Base-by-base conservation (phyloP, 208 protist species). In the Vickermania spadyakhi region DNA sequence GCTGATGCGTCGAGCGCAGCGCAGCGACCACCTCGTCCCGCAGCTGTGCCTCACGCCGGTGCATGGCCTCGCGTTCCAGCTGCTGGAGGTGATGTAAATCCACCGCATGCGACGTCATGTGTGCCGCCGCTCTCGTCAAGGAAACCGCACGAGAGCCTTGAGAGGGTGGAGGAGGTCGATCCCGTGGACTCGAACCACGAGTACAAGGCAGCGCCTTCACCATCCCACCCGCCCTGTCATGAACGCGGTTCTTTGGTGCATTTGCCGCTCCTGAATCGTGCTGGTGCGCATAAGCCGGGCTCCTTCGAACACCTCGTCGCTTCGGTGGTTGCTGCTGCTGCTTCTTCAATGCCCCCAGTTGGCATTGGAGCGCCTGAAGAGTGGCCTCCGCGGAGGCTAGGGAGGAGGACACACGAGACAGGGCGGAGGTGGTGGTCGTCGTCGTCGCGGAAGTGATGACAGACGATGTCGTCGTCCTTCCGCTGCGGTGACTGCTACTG, bases 1-100 rank as follows among this genome's bases (percentile, higher is more conserved):
- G 30, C 13, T 49, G 52, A 49, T 82, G 73, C 4, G 28, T 62
- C 31, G 28, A 26, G 14, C 58, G 29, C 2, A 70, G 52, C 22
- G 50, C 27, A 2, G 7, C 41, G 21, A 70, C n/a, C 58, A 57
- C 52, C 26, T 50, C 29, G 31, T 70, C 45, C 3, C 60, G 65
- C 23, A 13, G 14, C 13, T 11, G 21, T 14, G 26, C 42, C 45
- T 31, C 36, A 7, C 36, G 36, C 11, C 36, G 36, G 18, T 18
- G 36, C 36, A 45, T 45, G 11, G 7, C 36, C 18, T 45, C 36
- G 18, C 36, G 36, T 18, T 45, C 36, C 36, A 45, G 36, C 36
- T 45, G 36, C 18, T 45, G 36, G 36, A 45, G 36, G 36, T 45
- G 36, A 7, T 45, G 36, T 7, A 45, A 18, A 18, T 45, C 36